phyloP scores from a whole-genome alignment of 805 yeast genomes.

The Candida coleopterorum region DNA sequence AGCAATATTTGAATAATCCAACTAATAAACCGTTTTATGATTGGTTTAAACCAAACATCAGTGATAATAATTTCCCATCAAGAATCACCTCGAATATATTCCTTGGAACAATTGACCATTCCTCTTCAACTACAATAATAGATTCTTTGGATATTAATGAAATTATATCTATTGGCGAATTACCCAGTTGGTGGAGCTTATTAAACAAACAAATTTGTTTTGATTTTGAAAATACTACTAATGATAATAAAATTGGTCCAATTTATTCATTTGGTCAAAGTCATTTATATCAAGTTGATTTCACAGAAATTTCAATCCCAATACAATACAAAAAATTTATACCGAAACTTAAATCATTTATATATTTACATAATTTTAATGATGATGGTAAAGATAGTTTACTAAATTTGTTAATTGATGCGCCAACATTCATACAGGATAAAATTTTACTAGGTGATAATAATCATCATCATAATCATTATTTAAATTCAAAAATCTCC shows the following conservation, averaged over 20 bases:
- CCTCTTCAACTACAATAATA: conserved; percentile 26
- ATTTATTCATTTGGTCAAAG: conserved; percentile 16
- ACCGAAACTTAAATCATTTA: conserved; percentile 10
- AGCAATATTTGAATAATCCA: conserved; percentile 4
- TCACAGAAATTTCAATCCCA: conserved; percentile 3
- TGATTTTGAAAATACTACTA: conserved; percentile 17
- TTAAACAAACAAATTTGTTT: conserved; percentile 11
- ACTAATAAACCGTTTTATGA: conserved; percentile 14
- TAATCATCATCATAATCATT: conserved; percentile 7
- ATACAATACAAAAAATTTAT: neutral
- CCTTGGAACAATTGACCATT: conserved; percentile 31
- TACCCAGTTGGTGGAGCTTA: conserved; percentile 28
- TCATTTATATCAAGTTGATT: conserved; percentile 17
- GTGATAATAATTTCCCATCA: conserved; percentile 35
- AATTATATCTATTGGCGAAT: conserved; percentile 32
- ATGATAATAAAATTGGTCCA: no score
- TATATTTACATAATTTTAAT: conserved; percentile 30
- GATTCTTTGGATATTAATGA: conserved; percentile 19
- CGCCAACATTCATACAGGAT: conserved; percentile 27
- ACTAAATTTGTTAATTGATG: conserved; percentile 21
- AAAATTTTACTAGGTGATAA: conserved; percentile 20
- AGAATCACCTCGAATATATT: conserved; percentile 23
- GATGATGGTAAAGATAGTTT: conserved; percentile 38
- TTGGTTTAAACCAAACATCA: conserved; percentile 26
- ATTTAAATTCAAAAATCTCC: conserved; percentile 10